phyloP scores from a whole-genome alignment of 495 filamentous ascomycete genomes.

The Lophiostoma macrostomum region DNA sequence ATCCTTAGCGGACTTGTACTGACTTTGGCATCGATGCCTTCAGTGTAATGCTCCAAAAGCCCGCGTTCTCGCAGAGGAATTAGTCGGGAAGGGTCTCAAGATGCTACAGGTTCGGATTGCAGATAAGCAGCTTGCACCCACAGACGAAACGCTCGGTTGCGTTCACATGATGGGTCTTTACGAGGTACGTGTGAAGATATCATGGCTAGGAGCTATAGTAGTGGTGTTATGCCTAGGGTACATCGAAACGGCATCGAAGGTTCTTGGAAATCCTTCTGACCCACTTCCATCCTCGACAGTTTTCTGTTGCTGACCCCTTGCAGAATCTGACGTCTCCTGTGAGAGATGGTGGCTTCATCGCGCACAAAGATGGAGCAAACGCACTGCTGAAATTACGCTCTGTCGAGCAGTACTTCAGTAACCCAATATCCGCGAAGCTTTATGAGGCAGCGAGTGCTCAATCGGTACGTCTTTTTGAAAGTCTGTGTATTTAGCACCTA shows the following conservation, averaged over 20 bases:
- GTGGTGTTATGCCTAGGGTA: no score
- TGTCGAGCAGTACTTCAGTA: conserved; percentile 11
- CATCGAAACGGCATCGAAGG: no score
- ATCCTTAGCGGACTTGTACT: no score
- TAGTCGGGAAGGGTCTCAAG: conserved; percentile 21
- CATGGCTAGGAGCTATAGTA: no score
- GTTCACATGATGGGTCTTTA: conserved; percentile 26
- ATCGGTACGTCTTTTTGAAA: conserved; percentile 6
- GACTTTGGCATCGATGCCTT: no score
- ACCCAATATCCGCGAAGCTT: conserved; percentile 9
- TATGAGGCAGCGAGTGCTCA: conserved; percentile 15
- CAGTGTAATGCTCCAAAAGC: conserved; percentile 13
- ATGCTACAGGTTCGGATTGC: conserved; percentile 13
- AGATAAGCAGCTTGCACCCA: conserved; percentile 4
- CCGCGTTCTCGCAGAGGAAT: conserved; percentile 10
- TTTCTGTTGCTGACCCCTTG: not conserved
- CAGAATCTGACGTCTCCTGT: conserved; percentile 15
- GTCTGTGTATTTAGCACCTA: conserved; percentile 2
- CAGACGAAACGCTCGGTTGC: conserved; percentile 9
- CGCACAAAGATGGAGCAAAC: conserved; percentile 16
- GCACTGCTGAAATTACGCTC: conserved; percentile 16
- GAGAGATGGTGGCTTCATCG: conserved; percentile 12
- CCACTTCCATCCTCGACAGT: not conserved
- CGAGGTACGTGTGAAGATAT: no score
- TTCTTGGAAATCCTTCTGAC: no score